Percentiles rank a stretch among this genome's conserved stretches.
Conservation (phyloP, 495 filamentous ascomycete species). For the Penicillium angulare region DNA sequence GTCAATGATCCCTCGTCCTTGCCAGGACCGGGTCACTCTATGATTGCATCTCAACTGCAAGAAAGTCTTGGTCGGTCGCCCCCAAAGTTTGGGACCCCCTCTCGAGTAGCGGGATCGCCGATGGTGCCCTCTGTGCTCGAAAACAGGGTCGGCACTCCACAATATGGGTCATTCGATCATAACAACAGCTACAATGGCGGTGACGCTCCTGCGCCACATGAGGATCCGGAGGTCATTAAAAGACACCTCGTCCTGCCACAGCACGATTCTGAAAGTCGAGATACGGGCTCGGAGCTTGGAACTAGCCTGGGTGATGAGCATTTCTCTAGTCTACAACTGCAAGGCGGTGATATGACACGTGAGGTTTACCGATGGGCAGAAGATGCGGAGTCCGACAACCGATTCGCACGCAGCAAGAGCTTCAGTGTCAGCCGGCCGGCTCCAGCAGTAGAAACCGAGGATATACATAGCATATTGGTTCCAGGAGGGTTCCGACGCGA, state of each 20-base stretch:
- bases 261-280: slow-evolving; percentile 42
- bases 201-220: slow-evolving; percentile 51
- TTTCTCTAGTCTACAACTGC: slow-evolving; percentile 87
- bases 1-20: slow-evolving; percentile 43
- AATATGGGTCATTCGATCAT: slow-evolving; percentile 83
- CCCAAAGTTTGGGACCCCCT: slow-evolving; percentile 49
- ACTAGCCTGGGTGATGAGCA: slow-evolving; percentile 61
- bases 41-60: slow-evolving; percentile 72
- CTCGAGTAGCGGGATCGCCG: slow-evolving; percentile 57
- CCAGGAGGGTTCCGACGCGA: slow-evolving; percentile 93
- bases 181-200: slow-evolving; percentile 54
- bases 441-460: slow-evolving; percentile 72
- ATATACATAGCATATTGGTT: slow-evolving; percentile 84
- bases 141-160: slow-evolving; percentile 54
- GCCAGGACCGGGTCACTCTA: slow-evolving; percentile 69
- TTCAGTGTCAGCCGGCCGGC: slow-evolving; percentile 74
- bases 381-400: slow-evolving; percentile 60
- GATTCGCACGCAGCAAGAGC: slow-evolving; percentile 69
- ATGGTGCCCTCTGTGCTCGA: slow-evolving; percentile 41
- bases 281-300: slow-evolving; percentile 39
- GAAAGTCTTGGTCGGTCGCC: slow-evolving; percentile 57
- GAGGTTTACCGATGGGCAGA: slow-evolving; percentile 95
- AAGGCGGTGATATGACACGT: slow-evolving; percentile 90
- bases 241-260: slow-evolving; percentile 75
- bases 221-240: slow-evolving; percentile 78